Base-by-base conservation (phyloP, 2,329 filamentous ascomycete genomes). In the Sporothrix luriei region DNA sequence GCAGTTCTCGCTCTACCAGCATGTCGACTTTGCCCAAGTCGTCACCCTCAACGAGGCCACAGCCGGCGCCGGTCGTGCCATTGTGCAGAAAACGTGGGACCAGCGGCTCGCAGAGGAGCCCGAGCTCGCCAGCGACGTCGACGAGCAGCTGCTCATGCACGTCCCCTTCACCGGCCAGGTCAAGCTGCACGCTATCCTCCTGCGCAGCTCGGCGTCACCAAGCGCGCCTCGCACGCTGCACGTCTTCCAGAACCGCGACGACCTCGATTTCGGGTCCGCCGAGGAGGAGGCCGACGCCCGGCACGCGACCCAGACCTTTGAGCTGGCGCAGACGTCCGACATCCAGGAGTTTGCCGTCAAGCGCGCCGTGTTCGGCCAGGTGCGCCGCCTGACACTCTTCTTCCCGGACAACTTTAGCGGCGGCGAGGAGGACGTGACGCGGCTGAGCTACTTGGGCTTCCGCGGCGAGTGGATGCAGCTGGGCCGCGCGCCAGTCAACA, bases 161-260 rank as follows among this genome's bases (percentile, higher is more conserved):
- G 86, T 98, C 49, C 95, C 95, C 91, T 99, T 99, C 82, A 94
- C 93, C 1, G 94, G 92, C 62, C 94, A 97, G 80, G 88, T 97
- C 71, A 97, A 96, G 77, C 88, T 99, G 0, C 94, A 98, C 81
- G 90, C 91, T 33, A 89, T 99, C 77, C 85, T 97, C 29, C 81
- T 99, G 71, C 93, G 94, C 77, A 92, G 92, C 2, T 92, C 91
- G 1, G 83, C 87, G 54, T 87, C 89, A 9, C 78, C 83, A 68
- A 87, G 85, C 29, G 92, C 93, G 3, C 95, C 95, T 1, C 87
- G 87, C 72, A 97, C 92, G 2, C 83, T 98, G 61, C 93, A 94
- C 77, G 83, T 99, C 61, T 96, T 93, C 82, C 84, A 91, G 81
- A 99, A 99, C 84, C 88, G 89, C 70, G 88, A 92, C 72, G 89